Percentiles rank a stretch among this genome's conserved stretches.
phyloP scores from a whole-genome alignment of 2,329 filamentous ascomycete species.

The Trichoderma sp. region DNA sequence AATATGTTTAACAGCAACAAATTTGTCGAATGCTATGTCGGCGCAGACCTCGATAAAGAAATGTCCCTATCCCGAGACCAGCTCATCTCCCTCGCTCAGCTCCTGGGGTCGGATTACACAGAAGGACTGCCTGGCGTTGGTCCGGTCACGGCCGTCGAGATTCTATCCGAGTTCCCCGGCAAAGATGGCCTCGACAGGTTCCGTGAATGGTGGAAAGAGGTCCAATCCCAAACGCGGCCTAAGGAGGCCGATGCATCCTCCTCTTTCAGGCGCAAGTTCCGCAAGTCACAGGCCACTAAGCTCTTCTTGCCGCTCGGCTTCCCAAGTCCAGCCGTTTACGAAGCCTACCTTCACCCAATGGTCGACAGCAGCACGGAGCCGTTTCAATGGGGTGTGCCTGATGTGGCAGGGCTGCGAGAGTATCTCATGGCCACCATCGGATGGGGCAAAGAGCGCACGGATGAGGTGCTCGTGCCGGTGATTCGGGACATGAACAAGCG shows the following conservation, averaged over 20 bases:
- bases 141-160: slow-evolving; percentile 91
- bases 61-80: slow-evolving; percentile 82
- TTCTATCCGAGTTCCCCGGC: slow-evolving; percentile 81
- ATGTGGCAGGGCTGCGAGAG: slow-evolving; percentile 76
- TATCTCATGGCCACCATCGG: slow-evolving; percentile 93
- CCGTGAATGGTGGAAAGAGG: slow-evolving; percentile 79
- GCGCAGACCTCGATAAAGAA: slow-evolving; percentile 80
- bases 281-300: slow-evolving; percentile 73
- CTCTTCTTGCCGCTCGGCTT: slow-evolving; percentile 82
- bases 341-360: slow-evolving; percentile 82
- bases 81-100: slow-evolving; percentile 84
- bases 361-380: slow-evolving; percentile 74
- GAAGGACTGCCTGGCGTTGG: slow-evolving; percentile 88
- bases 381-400: slow-evolving; percentile 95
- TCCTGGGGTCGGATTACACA: slow-evolving; percentile 92
- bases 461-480: slow-evolving; percentile 93
- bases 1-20: slow-evolving; percentile 99
- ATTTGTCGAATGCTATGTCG: slow-evolving; percentile 93
- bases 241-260: slow-evolving; percentile 60
- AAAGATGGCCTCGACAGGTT: slow-evolving; percentile 67
- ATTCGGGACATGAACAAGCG: slow-evolving; percentile 92
- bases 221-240: slow-evolving; percentile 66
- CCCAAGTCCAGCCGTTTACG: slow-evolving; percentile 72
- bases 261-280: slow-evolving; percentile 81
- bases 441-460: slow-evolving; percentile 87